These are phyloP conservation scores for Xylaria polymorpha DNA, from an alignment of 2,329 filamentous ascomycete species.

Conservation along the genomic window DNA sequence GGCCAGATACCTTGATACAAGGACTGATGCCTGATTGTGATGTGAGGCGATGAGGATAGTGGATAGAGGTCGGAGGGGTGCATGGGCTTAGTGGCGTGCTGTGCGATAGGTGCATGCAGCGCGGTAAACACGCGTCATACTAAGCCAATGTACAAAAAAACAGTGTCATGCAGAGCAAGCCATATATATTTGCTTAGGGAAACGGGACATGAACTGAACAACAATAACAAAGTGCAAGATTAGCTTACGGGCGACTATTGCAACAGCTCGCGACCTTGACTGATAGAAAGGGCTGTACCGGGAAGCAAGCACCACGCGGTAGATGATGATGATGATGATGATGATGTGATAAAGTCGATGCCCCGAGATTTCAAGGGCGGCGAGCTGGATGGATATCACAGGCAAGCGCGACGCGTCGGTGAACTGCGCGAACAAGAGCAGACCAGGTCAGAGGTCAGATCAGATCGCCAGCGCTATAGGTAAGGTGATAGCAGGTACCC, in stretches of 20 bases:
- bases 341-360: constrained; percentile 13
- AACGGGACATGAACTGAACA: background rate
- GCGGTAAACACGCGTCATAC: constrained; percentile 37
- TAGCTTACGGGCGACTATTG: constrained; percentile 29
- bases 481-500: constrained; percentile 23
- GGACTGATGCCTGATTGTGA: constrained; percentile 24
- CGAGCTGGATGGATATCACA: constrained; percentile 7
- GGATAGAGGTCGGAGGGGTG: constrained; percentile 16
- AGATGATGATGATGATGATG: constrained; percentile 16
- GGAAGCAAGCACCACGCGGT: constrained; percentile 18
- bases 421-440: constrained; percentile 17
- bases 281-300: constrained; percentile 8
- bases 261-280: background rate
- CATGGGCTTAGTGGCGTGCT: constrained; percentile 28
- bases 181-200: background rate
- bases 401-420: constrained; percentile 29
- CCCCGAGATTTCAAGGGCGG: constrained; percentile 12
- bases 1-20: constrained; percentile 30
- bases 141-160: constrained; percentile 21
- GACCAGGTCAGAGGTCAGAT: background rate
- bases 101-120: constrained; percentile 35
- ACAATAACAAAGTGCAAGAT: background rate
- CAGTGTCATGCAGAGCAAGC: constrained; percentile 13
- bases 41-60: constrained; percentile 26
- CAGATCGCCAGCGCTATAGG: constrained; percentile 10